phyloP scores from a whole-genome alignment of 1,284 basidiomycete genomes.

The Testicularia cyperi region DNA sequence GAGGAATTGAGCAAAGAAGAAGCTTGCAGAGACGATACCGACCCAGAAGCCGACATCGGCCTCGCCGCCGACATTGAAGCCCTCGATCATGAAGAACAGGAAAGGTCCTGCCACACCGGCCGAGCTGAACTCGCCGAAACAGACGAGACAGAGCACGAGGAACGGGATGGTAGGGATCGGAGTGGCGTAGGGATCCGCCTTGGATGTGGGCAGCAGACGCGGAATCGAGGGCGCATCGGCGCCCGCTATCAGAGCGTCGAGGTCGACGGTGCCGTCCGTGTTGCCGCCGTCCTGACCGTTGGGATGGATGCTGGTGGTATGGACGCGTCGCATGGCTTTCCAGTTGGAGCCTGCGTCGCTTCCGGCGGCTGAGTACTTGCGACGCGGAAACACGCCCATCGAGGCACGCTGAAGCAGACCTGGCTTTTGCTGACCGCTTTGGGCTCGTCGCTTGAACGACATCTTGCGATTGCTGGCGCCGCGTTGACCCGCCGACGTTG shows the following conservation, averaged over 20 bases:
- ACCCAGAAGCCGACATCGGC: constrained; percentile 58
- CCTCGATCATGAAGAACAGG: constrained; percentile 58
- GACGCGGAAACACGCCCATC: constrained; percentile 32
- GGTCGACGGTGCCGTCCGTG: constrained; percentile 16
- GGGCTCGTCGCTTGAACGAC: constrained; percentile 37
- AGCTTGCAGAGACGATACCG: constrained; percentile 58
- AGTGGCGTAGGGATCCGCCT: constrained; percentile 33
- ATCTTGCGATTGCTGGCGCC: constrained; percentile 9
- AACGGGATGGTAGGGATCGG: constrained; percentile 57
- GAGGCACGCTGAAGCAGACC: constrained; percentile 41
- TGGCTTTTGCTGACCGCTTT: constrained; percentile 16
- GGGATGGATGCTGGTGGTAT: constrained; percentile 16
- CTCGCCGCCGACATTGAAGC: constrained; percentile 55
- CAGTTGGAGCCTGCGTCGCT: constrained; percentile 17
- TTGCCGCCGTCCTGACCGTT: constrained; percentile 2
- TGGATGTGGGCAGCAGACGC: constrained; percentile 20
- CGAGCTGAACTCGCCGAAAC: constrained; percentile 67
- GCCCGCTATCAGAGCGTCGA: constrained; percentile 27
- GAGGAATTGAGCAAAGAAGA: constrained; percentile 66
- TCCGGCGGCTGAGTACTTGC: constrained; percentile 15
- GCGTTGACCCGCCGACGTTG: constrained; percentile 5
- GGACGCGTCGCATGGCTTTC: constrained; percentile 14
- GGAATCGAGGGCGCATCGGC: constrained; percentile 29
- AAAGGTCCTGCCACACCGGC: constrained; percentile 67
- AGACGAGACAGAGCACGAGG: constrained; percentile 54